phyloP scores from a whole-genome alignment of 768 basidiomycete genomes.

The Stropharia rugosoannulata region DNA sequence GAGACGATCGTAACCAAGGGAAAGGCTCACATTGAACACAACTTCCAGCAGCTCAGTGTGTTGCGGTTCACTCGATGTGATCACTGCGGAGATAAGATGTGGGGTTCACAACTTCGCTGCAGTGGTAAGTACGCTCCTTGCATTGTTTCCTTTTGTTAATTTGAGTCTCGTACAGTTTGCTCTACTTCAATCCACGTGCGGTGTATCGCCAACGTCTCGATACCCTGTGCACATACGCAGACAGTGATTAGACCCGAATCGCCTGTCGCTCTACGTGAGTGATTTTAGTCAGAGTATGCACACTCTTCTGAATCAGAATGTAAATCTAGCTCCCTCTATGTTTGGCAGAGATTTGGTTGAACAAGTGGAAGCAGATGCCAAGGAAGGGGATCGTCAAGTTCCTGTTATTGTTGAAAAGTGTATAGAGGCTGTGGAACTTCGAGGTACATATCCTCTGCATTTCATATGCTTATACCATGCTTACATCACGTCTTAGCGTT shows the following conservation, averaged over 20 bases:
- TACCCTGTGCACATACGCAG: slow-evolving; percentile 60
- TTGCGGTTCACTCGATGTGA: slow-evolving; percentile 92
- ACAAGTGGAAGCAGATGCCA: slow-evolving; percentile 72
- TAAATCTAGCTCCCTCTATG: slow-evolving; percentile 72
- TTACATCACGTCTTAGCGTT: slow-evolving; percentile 53
- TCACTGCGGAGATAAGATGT: slow-evolving; percentile 97
- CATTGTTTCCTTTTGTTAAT: not conserved
- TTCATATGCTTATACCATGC: not conserved
- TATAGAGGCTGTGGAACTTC: slow-evolving; percentile 86
- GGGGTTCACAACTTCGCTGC: slow-evolving; percentile 95
- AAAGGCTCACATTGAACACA: slow-evolving; percentile 59
- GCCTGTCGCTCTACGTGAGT: slow-evolving; percentile 38
- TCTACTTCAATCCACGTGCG: slow-evolving; percentile 86
- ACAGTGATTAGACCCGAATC: slow-evolving; percentile 31
- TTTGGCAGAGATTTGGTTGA: slow-evolving; percentile 89
- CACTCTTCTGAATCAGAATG: slow-evolving; percentile 12
- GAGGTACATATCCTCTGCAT: slow-evolving; percentile 51
- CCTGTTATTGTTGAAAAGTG: slow-evolving; percentile 96
- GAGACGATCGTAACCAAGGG: slow-evolving; percentile 30
- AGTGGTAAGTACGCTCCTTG: slow-evolving; percentile 56
- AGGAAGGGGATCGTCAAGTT: slow-evolving; percentile 58
- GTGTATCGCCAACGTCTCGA: slow-evolving; percentile 68
- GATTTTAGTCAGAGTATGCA: not conserved
- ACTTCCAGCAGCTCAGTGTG: slow-evolving; percentile 87
- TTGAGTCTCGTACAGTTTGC: slow-evolving; percentile 55